Evolutionary conservation across 1,139 yeast genomes (phyloP).

Genomic region (Hemisphaericaspora lyxosophila): DNA sequence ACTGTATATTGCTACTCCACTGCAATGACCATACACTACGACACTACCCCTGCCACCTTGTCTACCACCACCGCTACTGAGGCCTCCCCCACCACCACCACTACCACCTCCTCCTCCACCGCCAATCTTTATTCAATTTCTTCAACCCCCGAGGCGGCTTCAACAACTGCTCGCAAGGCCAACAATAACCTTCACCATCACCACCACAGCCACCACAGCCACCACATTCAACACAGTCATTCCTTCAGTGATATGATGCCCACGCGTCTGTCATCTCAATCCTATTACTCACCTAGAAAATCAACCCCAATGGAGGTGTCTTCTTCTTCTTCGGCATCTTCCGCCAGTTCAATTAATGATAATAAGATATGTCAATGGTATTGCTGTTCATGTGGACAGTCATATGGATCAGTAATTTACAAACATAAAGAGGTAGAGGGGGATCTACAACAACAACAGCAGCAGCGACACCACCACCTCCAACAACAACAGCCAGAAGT

Average conservation of each 20-base stretch:
- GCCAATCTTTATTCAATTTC: background rate
- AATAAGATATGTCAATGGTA: constrained; percentile 53
- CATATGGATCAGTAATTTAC: constrained; percentile 43
- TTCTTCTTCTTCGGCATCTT: constrained; percentile 9
- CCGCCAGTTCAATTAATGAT: constrained; percentile 10
- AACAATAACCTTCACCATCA: no score
- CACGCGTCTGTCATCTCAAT: no score
- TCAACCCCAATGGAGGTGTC: constrained; percentile 1
- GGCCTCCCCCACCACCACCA: background rate
- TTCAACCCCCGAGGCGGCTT: background rate
- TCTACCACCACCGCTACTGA: background rate
- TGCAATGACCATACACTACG: no score
- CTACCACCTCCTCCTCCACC: background rate
- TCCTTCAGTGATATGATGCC: no score
- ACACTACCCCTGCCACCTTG: background rate
- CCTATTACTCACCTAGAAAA: background rate
- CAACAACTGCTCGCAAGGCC: background rate
- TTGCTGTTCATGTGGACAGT: constrained; percentile 54
- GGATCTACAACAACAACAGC: background rate
- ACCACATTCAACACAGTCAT: background rate
- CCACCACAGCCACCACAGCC: background rate
- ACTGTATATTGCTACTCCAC: no score
- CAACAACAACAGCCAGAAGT: background rate
- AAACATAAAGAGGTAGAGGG: constrained; percentile 11
- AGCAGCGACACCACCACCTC: no score